Base-by-base conservation (phyloP, 23 red algal species). In the Gracilaria caudata region DNA sequence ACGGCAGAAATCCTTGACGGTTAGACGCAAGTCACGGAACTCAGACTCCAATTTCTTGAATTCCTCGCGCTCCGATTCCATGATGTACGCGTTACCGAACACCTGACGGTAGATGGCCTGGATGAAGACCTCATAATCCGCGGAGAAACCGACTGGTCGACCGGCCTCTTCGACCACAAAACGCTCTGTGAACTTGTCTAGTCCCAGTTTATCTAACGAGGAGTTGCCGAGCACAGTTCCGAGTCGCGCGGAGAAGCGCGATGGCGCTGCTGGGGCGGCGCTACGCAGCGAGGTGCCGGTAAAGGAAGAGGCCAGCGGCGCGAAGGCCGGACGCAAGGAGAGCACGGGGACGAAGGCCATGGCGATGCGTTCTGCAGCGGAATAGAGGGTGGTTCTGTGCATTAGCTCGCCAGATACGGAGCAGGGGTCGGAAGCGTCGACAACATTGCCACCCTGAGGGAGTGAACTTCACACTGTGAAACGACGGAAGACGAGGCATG, bases 51-150 rank as follows among this genome's bases (percentile, higher is more conserved):
- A 26, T 74, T 91, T 94, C 17, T 73, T 80, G 84, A 98, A 80
- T 64, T 93, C 89, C 7, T 66, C 95, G 47, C 87, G 87, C 43
- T 98, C 95, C 19, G 90, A 90, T 70, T 98, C 95, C 86, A 98
- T 94, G 86, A 98, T 93, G 60, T 98, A 98, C 26, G 87, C 86
- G 65, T 98, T 98, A 37, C 86, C 95, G 64, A 98, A 98, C 57
- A 98, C 68, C 51, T 90, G 80, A 47, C 78, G 81, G 84, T 98
- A 98, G 8, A 74, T 61, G 51, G 46, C 87, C 51, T 82, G 82
- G 44, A 98, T 94, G 78, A 91, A 91, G 28, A 81, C 73, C 80
- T 95, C 86, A 46, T 95, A 95, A 40, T 95, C 93, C 44, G 79
- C 55, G 29, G 86, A 88, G 60, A 88, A 95, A 43, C 86, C 93